Base-by-base conservation (phyloP, 2,329 filamentous ascomycete species). In the Didymosphaeria variabile region DNA sequence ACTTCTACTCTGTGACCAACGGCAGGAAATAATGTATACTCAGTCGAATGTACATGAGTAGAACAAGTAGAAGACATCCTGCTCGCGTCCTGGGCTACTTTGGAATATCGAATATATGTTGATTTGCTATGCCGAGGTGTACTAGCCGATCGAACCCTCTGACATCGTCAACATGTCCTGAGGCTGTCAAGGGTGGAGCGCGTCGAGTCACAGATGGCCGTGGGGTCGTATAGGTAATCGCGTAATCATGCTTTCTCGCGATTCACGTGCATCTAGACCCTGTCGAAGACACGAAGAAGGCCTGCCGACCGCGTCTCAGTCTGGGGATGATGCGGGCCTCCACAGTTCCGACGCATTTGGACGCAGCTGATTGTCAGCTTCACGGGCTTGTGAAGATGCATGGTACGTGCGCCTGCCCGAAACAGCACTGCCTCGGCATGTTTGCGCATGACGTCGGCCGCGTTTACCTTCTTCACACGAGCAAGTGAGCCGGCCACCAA, bases 401-500 rank as follows among this genome's bases (percentile, higher is more conserved):
- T 19, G 49, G 32, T 45, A 61, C 50, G 59, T 54, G 60, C 46
- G 3, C 53, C 23, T 34, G 13, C 40, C 51, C 23, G 26, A 49
- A 46, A 19, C 57, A 23, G 59, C 32, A 42, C 29, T 68, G 64
- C 74, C 74, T 77, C 74, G 74, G 74, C 69, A 66, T 26, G 23
- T 54, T n/a, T 44, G 42, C 54, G 59, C 57, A 67, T 77, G 73
- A 77, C 74, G 73, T 76, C 68, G 61, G 57, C 53, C 55, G 49
- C 58, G 40, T 51, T 58, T 59, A 53, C 65, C 59, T 62, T 63
- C 58, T 60, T 61, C 55, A 67, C 68, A 64, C 56, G 61, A 73
- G 70, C 65, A 72, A 60, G 64, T 70, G 62, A 66, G 65, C 67
- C 62, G 66, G 44, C 59, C 36, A 56, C 75, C 75, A 77, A 77